A percentile compares a stretch with the other conserved stretches of the same genome.
These are phyloP conservation scores for Nakazawaea sp. DNA, from an alignment of 805 yeast genomes.

Conservation along the genomic window DNA sequence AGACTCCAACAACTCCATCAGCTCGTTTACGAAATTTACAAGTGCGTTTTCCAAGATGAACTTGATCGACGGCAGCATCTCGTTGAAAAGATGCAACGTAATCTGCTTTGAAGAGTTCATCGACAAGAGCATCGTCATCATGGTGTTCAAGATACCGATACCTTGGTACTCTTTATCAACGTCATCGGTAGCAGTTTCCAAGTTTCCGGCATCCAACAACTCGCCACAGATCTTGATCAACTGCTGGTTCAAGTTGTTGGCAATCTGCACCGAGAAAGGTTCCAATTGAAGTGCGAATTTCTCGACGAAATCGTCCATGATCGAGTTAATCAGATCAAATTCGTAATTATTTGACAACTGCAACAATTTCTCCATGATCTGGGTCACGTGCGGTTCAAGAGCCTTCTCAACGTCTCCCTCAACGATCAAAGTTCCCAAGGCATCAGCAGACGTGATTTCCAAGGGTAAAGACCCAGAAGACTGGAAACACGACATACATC, in stretches of 20 bases:
- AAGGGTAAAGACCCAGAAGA: slow-evolving; percentile 37
- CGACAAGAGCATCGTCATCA: slow-evolving; percentile 73
- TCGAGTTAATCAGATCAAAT: slow-evolving; percentile 75
- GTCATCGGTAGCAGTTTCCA: slow-evolving; percentile 23
- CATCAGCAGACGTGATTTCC: slow-evolving; percentile 45
- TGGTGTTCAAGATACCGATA: slow-evolving; percentile 71
- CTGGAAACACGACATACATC: slow-evolving; percentile 29
- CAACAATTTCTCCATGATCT: slow-evolving; percentile 71
- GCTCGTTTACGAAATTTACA: slow-evolving; percentile 70
- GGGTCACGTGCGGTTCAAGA: slow-evolving; percentile 54
- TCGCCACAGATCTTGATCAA: slow-evolving; percentile 67
- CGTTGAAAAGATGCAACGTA: slow-evolving; percentile 56
- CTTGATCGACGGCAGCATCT: slow-evolving; percentile 62
- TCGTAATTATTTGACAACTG: slow-evolving; percentile 69
- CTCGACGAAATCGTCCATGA: slow-evolving; percentile 92
- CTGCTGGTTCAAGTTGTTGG: slow-evolving; percentile 60
- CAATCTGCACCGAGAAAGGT: slow-evolving; percentile 78
- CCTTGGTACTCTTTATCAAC: slow-evolving; percentile 80
- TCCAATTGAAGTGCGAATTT: slow-evolving; percentile 78
- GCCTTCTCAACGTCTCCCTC: slow-evolving; percentile 45
- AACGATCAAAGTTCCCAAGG: slow-evolving; percentile 37
- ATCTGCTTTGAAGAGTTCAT: slow-evolving; percentile 71
- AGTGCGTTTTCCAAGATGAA: slow-evolving; percentile 59
- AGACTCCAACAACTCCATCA: slow-evolving; percentile 64
- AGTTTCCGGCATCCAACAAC: slow-evolving; percentile 44